Conservation (phyloP, 23 red algal species). For the Gracilaria caudata region DNA sequence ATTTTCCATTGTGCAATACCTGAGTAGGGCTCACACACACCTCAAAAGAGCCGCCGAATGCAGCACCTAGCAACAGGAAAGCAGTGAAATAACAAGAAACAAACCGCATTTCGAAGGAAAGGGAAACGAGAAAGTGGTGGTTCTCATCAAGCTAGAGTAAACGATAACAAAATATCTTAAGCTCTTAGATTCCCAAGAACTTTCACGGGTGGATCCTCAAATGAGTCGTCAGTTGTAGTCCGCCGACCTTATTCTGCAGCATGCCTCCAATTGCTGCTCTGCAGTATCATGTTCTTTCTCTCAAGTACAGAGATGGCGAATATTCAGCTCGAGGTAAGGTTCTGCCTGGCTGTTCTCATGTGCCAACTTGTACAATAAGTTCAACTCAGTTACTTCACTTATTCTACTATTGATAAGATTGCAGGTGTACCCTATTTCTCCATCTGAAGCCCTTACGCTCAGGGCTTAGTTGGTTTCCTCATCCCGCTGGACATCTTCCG, state of each 20-base stretch:
- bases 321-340: not conserved
- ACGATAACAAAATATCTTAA: not conserved
- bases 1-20: not conserved
- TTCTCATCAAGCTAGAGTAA: not conserved
- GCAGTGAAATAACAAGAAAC: not conserved
- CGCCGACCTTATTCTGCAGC: not conserved
- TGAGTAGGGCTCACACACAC: slow-evolving; percentile 1
- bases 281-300: too few relatives aligned
- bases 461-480: too few relatives aligned
- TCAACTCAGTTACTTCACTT: too few relatives aligned
- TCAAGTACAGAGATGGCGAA: too few relatives aligned
- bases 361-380: too few relatives aligned
- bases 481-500: too few relatives aligned
- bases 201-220: not conserved
- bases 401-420: too few relatives aligned
- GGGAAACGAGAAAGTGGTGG: not conserved
- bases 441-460: too few relatives aligned
- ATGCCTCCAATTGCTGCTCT: not conserved
- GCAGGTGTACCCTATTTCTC: too few relatives aligned
- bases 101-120: not conserved
- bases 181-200: not conserved
- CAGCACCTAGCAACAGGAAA: not conserved
- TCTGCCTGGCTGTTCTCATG: not conserved
- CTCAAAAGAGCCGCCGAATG: not conserved
- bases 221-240: not conserved